Percentiles rank a stretch among this genome's conserved stretches.
Conservation (phyloP, 148 eudicot species). For the Rhododendron henanense region DNA sequence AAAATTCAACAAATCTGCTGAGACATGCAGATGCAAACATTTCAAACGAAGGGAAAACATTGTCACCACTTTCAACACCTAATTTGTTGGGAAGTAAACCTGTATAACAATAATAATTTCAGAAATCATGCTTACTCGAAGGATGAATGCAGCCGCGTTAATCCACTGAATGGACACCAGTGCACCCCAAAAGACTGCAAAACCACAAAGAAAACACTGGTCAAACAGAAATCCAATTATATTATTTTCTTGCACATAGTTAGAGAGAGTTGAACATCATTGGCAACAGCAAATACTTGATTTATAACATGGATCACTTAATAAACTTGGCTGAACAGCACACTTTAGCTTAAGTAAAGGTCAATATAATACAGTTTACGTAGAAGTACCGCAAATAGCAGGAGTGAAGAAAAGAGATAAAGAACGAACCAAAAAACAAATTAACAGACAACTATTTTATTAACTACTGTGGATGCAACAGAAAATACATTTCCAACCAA, state of each 20-base stretch:
- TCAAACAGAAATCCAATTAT: constrained; percentile 8
- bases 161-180: constrained; percentile 84
- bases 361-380: not conserved
- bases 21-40: not conserved
- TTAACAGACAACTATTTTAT: not conserved
- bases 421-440: not conserved
- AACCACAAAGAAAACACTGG: not conserved
- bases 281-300: not conserved
- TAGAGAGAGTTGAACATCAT: not conserved
- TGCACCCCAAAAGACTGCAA: constrained; percentile 92
- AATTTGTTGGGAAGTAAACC: not conserved
- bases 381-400: not conserved
- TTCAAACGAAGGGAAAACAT: not conserved
- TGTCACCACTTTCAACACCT: not conserved
- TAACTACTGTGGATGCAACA: not conserved
- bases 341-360: not conserved
- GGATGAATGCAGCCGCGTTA: constrained; percentile 65
- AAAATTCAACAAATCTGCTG: not conserved
- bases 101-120: not conserved
- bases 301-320: not conserved
- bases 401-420: not conserved
- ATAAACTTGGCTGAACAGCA: not conserved
- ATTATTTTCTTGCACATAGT: constrained; percentile 4
- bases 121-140: constrained; percentile 69
- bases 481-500: not conserved